phyloP scores from a whole-genome alignment of 495 filamentous ascomycete species.

The Rusavskia elegans region DNA sequence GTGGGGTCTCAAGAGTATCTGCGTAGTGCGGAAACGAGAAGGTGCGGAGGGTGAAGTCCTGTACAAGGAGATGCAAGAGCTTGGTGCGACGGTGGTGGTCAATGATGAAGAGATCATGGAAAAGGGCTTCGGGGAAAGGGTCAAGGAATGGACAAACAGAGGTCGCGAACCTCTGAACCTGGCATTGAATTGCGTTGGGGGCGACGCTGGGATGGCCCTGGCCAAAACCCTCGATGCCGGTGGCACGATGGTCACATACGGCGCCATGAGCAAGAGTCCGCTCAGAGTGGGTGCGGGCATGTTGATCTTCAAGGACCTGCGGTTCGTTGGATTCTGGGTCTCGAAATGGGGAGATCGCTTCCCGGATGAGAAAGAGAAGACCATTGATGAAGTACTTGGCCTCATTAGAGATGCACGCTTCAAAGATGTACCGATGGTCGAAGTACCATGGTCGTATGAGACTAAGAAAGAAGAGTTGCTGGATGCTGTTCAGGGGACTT shows the following conservation, averaged over 20 bases:
- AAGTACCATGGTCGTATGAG: constrained; percentile 66
- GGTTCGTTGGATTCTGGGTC: constrained; percentile 89
- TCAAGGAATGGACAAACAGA: constrained; percentile 54
- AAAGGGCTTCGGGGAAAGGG: constrained; percentile 40
- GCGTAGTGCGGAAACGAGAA: constrained; percentile 58
- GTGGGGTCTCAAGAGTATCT: constrained; percentile 81
- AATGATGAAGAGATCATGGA: constrained; percentile 63
- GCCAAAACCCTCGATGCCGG: constrained; percentile 48
- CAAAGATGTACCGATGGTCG: constrained; percentile 61
- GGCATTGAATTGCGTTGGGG: constrained; percentile 91
- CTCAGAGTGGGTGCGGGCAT: constrained; percentile 59
- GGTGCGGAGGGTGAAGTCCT: constrained; percentile 48
- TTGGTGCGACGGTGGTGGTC: constrained; percentile 70
- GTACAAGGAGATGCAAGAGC: constrained; percentile 47
- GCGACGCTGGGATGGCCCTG: constrained; percentile 57
- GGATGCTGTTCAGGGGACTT: constrained; percentile 55
- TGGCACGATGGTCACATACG: constrained; percentile 79
- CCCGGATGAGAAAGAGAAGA: constrained; percentile 55
- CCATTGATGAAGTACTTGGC: constrained; percentile 65
- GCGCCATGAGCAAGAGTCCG: constrained; percentile 82
- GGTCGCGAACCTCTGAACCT: constrained; percentile 53
- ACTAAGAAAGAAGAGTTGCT: constrained; percentile 47
- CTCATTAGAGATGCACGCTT: constrained; percentile 61
- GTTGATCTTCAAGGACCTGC: constrained; percentile 80
- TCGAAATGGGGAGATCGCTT: constrained; percentile 72